Base-by-base conservation (phyloP, 495 filamentous ascomycete genomes). In the Hypoxylon lenormandii region DNA sequence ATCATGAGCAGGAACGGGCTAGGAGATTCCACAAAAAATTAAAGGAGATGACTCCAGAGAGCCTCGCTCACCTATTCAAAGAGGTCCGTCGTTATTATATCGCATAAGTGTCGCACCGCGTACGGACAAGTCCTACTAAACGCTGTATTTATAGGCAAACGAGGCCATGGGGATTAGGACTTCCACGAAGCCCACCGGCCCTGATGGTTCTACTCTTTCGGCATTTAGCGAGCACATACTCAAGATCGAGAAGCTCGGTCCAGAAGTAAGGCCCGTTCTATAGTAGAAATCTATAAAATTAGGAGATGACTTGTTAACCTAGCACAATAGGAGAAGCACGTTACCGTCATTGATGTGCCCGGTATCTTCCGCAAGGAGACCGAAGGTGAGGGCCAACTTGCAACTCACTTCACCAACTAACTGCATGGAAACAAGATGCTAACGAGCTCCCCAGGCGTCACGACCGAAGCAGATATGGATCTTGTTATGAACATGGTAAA, bases 321-420 rank as follows among this genome's bases (percentile, higher is more conserved):
- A 13, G 1, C 12, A 37, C 13, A 28, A 7, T 36, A 74, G 68
- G 76, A 87, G 54, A 74, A 84, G 5, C 80, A 89, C 61, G 77
- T 90, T 1, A 87, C 77, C 43, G 78, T 90, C 0, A 84, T 89
- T 47, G 86, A 90, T 69, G 80, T 89, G 5, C 87, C 87, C n/a
- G 86, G 87, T 0, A 86, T 89, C 8, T 89, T 89, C 73, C 80
- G 80, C 7, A 86, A 76, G 22, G 78, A 84, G 0, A 85, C 80
- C 4, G 68, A 79, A 23, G 82, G 83, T 74, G 16, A 36, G 56
- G 5, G 12, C 6, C 1, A 28, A 2, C 48, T 36, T 36, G 10
- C 19, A 33, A 23, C 28, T 0, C 49, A 11, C 10, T 28, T 28
- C 26, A 23, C 15, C 19, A 16, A 21, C 22, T 15, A 23, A 1